A percentile compares a stretch with the other conserved stretches of the same genome.
Evolutionary conservation across 345 rosid species (phyloP).

Genomic region (Litchi chinensis): DNA sequence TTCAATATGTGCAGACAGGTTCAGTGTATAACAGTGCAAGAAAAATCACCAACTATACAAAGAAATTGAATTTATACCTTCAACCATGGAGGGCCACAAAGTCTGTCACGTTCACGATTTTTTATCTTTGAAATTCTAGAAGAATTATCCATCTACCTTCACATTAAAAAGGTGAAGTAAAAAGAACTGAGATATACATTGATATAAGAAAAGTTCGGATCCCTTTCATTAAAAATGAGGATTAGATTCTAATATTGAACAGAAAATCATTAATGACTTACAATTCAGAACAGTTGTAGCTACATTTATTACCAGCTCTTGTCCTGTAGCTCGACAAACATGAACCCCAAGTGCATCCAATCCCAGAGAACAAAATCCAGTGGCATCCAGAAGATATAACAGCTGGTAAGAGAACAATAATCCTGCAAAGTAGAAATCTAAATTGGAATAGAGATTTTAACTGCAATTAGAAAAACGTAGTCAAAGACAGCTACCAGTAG

Average conservation of each 20-base stretch:
- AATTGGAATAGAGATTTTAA: slow-evolving; percentile 28
- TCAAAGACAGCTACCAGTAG: background rate
- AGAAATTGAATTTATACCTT: slow-evolving; percentile 51
- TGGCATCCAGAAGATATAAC: slow-evolving; percentile 91
- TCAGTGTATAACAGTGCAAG: background rate
- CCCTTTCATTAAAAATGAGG: background rate
- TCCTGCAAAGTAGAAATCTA: slow-evolving; percentile 54
- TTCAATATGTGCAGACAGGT: background rate
- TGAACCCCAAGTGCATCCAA: slow-evolving; percentile 91
- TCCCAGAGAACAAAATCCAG: slow-evolving; percentile 90
- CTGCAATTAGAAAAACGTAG: background rate
- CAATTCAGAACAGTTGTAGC: slow-evolving; percentile 10
- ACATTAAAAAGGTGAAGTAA: slow-evolving; percentile 40
- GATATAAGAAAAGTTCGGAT: background rate
- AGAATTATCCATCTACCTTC: slow-evolving; percentile 93
- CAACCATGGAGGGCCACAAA: slow-evolving; percentile 94
- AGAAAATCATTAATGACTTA: background rate
- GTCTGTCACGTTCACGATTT: slow-evolving; percentile 85
- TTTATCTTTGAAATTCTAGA: slow-evolving; percentile 96
- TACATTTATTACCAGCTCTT: slow-evolving; percentile 74
- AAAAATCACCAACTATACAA: slow-evolving; percentile 3
- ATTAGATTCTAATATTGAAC: background rate
- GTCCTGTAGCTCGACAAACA: slow-evolving; percentile 99
- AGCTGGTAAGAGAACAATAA: slow-evolving; percentile 87
- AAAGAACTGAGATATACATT: slow-evolving; percentile 14